Conservation (phyloP, 495 filamentous ascomycete genomes). For the Friedmanniomyces simplex region DNA sequence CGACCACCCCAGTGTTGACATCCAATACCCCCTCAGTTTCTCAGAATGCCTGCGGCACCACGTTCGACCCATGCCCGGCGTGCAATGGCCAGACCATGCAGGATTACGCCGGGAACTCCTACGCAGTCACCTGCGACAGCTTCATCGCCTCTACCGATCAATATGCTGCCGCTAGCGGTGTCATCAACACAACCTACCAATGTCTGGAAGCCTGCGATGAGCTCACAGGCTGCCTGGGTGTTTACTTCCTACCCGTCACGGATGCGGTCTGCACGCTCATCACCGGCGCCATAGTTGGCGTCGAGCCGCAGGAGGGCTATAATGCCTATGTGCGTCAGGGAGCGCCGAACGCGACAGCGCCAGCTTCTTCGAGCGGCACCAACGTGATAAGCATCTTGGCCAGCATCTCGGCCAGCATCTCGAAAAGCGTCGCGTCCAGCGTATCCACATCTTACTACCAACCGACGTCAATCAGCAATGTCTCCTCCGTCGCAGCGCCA, state of each 20-base stretch:
- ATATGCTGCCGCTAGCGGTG: background rate
- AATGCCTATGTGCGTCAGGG: background rate
- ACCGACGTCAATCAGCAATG: background rate
- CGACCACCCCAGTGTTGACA: background rate
- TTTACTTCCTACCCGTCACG: background rate
- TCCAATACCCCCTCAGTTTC: background rate
- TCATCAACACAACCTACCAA: background rate
- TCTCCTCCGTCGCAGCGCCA: background rate
- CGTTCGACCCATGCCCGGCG: background rate
- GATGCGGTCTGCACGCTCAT: background rate
- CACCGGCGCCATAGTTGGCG: background rate
- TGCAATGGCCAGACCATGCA: background rate
- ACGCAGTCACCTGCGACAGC: slow-evolving; percentile 5
- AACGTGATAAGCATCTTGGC: background rate
- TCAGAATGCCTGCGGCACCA: background rate
- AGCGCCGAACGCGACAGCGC: background rate
- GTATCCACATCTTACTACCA: background rate
- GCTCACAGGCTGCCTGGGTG: background rate
- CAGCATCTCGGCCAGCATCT: too few species aligned
- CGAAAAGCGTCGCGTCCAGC: background rate
- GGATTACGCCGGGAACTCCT: background rate
- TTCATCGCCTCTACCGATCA: background rate
- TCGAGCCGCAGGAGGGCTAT: background rate
- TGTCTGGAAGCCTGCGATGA: slow-evolving; percentile 8
- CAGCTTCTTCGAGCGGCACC: background rate